Evolutionary conservation across 805 yeast species (phyloP).

Genomic region (Saccharomycopsis sp.): DNA sequence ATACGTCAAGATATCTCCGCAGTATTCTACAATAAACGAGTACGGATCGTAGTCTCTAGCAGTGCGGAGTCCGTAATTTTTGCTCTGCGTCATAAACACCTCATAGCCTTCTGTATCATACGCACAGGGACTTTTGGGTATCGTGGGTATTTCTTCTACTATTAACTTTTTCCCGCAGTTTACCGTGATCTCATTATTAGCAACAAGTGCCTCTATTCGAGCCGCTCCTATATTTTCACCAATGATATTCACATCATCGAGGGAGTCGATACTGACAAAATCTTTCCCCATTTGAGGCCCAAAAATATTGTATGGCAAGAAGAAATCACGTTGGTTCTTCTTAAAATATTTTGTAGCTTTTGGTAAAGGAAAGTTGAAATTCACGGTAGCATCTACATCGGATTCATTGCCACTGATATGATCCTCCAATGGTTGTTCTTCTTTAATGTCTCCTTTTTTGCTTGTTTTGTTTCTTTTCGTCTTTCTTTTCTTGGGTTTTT

Average conservation of each 20-base stretch:
- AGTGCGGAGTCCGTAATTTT: constrained; percentile 40
- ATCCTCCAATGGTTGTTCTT: too few species aligned
- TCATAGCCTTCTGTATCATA: constrained; percentile 25
- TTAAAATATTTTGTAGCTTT: not conserved
- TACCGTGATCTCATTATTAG: not conserved
- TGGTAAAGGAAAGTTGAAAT: not conserved
- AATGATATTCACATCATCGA: not conserved
- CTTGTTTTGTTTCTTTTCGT: not conserved
- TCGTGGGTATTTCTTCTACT: not conserved
- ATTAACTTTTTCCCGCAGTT: not conserved
- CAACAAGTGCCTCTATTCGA: not conserved
- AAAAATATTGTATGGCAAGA: not conserved
- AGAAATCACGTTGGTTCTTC: not conserved
- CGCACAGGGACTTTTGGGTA: not conserved
- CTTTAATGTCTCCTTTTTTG: too few species aligned
- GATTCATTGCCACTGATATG: not conserved
- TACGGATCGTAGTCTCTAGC: constrained; percentile 32
- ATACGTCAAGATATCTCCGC: constrained; percentile 42
- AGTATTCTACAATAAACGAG: constrained; percentile 40
- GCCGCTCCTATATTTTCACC: not conserved
- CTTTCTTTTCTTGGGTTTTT: not conserved
- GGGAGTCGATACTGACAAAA: not conserved
- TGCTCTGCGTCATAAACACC: constrained; percentile 32
- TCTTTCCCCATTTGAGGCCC: not conserved
- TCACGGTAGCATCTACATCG: not conserved